phyloP scores from a whole-genome alignment of 352 stramenopile genomes.

The Pythium sp. region DNA sequence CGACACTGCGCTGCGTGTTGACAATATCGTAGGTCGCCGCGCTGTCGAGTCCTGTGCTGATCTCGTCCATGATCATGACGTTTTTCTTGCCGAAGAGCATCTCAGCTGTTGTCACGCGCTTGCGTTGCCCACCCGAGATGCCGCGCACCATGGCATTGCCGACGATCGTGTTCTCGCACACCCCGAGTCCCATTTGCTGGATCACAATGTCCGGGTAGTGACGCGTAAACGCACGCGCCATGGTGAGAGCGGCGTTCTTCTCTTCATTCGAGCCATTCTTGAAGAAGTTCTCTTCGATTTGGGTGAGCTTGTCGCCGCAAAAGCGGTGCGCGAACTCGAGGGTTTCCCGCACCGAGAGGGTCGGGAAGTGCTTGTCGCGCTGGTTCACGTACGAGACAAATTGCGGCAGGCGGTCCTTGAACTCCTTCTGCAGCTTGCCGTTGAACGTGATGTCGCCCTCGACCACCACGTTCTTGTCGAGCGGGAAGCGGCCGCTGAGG shows the following conservation, averaged over 20 bases:
- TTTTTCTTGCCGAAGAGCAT: conserved; percentile 73
- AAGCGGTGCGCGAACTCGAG: conserved; percentile 25
- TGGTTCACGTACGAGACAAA: conserved; percentile 27
- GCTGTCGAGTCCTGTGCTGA: conserved; percentile 91
- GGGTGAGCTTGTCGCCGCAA: conserved; percentile 19
- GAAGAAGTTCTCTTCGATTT: conserved; percentile 32
- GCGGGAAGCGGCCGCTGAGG: conserved; percentile 21
- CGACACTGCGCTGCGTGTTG: conserved; percentile 34
- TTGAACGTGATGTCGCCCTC: conserved; percentile 27
- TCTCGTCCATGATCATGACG: conserved; percentile 87
- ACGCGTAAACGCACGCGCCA: conserved; percentile 7
- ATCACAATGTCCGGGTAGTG: conserved; percentile 32
- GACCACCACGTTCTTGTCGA: conserved; percentile 22
- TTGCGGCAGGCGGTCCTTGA: conserved; percentile 21
- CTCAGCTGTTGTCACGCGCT: conserved; percentile 83
- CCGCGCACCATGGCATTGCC: conserved; percentile 54
- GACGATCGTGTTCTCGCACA: conserved; percentile 52
- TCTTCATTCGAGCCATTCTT: conserved; percentile 29
- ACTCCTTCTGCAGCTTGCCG: conserved; percentile 16
- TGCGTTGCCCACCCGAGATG: conserved; percentile 86
- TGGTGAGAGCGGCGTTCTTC: conserved; percentile 17
- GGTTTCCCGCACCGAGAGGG: conserved; percentile 29
- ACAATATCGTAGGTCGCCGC: conserved; percentile 69
- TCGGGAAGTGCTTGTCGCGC: conserved; percentile 24
- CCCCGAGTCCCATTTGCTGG: conserved; percentile 24